phyloP scores from a whole-genome alignment of 768 basidiomycete genomes.

The Gymnopilus junonius region DNA sequence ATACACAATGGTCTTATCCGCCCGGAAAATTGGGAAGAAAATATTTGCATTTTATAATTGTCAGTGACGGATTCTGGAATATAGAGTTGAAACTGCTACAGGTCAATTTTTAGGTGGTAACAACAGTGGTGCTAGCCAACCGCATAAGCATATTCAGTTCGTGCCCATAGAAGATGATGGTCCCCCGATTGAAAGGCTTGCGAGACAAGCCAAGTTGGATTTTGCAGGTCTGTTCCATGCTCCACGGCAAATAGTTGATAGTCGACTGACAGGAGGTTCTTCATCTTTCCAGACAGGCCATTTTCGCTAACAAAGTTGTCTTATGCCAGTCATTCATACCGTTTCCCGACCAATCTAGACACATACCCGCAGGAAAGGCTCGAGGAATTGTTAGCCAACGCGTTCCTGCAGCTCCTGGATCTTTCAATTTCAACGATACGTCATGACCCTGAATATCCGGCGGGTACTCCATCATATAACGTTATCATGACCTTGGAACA shows the following conservation, averaged over 20 bases:
- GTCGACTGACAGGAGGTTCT: neutral
- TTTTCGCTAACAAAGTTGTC: constrained; percentile 70
- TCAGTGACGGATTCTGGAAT: constrained; percentile 31
- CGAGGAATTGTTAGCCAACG: constrained; percentile 53
- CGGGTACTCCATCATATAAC: constrained; percentile 80
- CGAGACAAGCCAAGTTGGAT: constrained; percentile 60
- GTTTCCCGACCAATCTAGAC: constrained; percentile 52
- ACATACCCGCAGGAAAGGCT: constrained; percentile 47
- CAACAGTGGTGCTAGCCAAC: constrained; percentile 85
- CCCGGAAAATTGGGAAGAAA: constrained; percentile 56
- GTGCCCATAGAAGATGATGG: constrained; percentile 66
- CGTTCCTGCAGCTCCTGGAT: constrained; percentile 78
- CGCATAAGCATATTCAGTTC: constrained; percentile 92
- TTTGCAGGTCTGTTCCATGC: constrained; percentile 46
- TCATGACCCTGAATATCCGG: constrained; percentile 63
- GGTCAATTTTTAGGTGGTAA: constrained; percentile 61
- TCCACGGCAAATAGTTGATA: neutral
- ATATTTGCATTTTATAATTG: constrained; percentile 94
- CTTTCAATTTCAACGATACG: constrained; percentile 75
- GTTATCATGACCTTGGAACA: constrained; percentile 82
- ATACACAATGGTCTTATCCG: constrained; percentile 76
- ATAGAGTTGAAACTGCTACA: neutral
- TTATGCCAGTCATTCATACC: constrained; percentile 81
- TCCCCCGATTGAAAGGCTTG: constrained; percentile 79
- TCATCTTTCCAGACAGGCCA: constrained; percentile 58